Base-by-base conservation (phyloP, 2,329 filamentous ascomycete genomes). In the Aspergillus sp. region DNA sequence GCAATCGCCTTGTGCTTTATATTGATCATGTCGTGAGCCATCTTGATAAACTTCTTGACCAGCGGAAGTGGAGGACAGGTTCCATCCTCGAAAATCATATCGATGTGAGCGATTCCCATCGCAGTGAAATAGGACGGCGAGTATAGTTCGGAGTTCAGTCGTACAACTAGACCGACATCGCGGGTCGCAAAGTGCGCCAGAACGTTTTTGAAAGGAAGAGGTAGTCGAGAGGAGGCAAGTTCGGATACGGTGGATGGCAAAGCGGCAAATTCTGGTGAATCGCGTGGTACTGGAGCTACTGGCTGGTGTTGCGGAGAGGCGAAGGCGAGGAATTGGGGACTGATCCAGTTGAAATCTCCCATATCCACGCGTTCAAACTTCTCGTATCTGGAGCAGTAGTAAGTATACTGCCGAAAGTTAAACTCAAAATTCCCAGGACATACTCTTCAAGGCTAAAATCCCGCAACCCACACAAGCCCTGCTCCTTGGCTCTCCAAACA, bases 261-360 rank as follows among this genome's bases (percentile, higher is more conserved):
- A 14, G 85, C 82, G 12, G 85, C 83, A 76, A 88, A 96, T 62
- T 88, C 80, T 14, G 92, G 88, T 6, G 91, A 90, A 41, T 84
- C 86, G 57, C 86, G 82, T 8, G 87, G 82, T 56, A 96, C 87
- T 62, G 89, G 87, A 56, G 86, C 83, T 12, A 89, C 85, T 5
- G 92, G 90, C 56, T 85, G 82, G 68, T 93, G 88, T 75, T 98
- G 92, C 11, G 95, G 95, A 19, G 93, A 98, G 45, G 95, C 95
- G 73, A 99, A 98, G 21, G 95, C 95, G 52, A 99, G 84, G 79
- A 99, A 99, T 70, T 93, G 82, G 8, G 93, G 93, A 6, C 93
- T 96, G 58, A 99, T 85, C 95, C 95, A 99, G 84, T 99, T 99
- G 88, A 99, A 99, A 78, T 99, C 95, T 62, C 95, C 95, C 81